Conservation (phyloP, 1,284 basidiomycete species). For the Schizophyllum commune region DNA sequence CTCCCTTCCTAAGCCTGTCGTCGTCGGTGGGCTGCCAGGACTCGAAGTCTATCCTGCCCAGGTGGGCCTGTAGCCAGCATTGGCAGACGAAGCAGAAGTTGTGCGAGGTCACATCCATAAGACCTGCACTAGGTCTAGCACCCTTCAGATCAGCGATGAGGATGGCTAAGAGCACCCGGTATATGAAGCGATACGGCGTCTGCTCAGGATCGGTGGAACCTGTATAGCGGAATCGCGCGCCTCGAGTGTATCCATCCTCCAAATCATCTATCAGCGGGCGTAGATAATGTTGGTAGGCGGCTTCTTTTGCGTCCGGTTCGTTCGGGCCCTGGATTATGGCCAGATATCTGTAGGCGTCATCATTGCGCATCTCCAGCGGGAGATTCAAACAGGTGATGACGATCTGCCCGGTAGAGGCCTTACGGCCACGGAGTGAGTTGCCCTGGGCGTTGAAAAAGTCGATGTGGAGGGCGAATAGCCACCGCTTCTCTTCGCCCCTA, state of each 20-base stretch:
- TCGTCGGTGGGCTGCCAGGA: conserved; percentile 1
- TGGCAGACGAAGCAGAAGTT: conserved; percentile 2
- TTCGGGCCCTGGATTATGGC: conserved; percentile 5
- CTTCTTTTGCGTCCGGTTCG: conserved; percentile 2
- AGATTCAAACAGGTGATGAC: conserved; percentile 5
- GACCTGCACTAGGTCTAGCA: conserved; percentile 1
- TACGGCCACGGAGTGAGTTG: neutral
- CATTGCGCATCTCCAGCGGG: conserved; percentile 2
- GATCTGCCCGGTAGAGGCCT: conserved; percentile 4
- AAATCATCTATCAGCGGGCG: no score
- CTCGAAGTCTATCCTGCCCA: conserved; percentile 5
- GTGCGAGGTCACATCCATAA: conserved; percentile 5
- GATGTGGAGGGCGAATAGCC: conserved; percentile 5
- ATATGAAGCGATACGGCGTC: neutral
- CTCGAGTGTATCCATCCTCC: no score
- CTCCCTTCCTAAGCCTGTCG: neutral
- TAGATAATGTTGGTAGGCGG: neutral
- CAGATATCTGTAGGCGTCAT: conserved; percentile 4
- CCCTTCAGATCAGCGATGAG: conserved; percentile 3
- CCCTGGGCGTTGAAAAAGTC: conserved; percentile 10
- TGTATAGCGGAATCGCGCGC: no score
- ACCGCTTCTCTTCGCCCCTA: conserved; percentile 5
- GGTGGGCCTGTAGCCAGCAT: neutral
- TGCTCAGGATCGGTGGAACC: neutral
- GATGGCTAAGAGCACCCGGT: neutral